These are phyloP conservation scores for Chiua sp. DNA, from an alignment of 1,284 basidiomycete species.

Conservation along the genomic window DNA sequence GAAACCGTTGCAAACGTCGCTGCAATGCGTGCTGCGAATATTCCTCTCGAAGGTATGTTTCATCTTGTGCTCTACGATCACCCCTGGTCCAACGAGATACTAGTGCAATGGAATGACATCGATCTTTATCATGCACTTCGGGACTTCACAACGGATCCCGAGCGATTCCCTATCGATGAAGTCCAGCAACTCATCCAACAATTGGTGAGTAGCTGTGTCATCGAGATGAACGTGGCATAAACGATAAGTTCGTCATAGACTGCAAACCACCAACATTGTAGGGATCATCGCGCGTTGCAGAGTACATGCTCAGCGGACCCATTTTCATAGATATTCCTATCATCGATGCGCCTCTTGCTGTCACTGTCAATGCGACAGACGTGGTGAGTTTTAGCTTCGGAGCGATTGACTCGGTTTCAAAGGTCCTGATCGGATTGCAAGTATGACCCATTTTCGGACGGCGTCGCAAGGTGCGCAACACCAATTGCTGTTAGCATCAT, in stretches of 20 bases:
- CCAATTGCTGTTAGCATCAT: background rate
- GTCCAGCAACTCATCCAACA: conserved; percentile 65
- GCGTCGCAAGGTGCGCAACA: conserved; percentile 43
- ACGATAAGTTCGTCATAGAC: conserved; percentile 22
- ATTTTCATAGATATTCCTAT: conserved; percentile 48
- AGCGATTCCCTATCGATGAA: conserved; percentile 63
- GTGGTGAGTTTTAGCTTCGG: conserved; percentile 36
- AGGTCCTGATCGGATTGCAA: too few species aligned
- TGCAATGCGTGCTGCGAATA: conserved; percentile 65
- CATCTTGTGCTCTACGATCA: background rate
- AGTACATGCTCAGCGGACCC: background rate
- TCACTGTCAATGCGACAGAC: conserved; percentile 46
- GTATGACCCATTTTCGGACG: conserved; percentile 16
- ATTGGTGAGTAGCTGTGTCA: conserved; percentile 55
- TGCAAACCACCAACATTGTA: conserved; percentile 50
- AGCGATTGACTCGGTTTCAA: background rate
- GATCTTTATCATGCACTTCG: conserved; percentile 71
- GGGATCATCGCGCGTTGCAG: background rate
- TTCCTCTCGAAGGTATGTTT: conserved; percentile 65
- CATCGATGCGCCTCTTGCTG: conserved; percentile 43
- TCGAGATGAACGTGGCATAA: background rate
- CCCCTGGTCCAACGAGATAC: background rate
- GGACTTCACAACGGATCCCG: conserved; percentile 73
- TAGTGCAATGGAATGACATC: conserved; percentile 81
- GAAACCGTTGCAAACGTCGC: conserved; percentile 56